Percentiles rank a stretch among this genome's conserved stretches.
Conservation (phyloP, 2,329 filamentous ascomycete species). For the Cladosporium austrohemisphaericum region DNA sequence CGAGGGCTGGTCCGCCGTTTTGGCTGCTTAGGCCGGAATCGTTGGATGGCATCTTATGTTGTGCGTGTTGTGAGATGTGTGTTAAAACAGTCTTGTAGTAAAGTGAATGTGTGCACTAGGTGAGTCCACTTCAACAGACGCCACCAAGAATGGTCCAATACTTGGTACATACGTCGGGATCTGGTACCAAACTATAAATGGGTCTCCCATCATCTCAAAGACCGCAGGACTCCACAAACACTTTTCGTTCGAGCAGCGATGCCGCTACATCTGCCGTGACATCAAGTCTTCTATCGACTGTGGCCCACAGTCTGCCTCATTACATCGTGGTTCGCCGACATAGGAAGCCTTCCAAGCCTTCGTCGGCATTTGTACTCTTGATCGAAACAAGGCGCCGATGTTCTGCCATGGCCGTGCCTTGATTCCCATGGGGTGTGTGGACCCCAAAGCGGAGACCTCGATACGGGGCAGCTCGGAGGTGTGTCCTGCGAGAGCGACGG, state of each 20-base stretch:
- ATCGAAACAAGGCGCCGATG: not conserved
- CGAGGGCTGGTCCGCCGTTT: conserved; percentile 36
- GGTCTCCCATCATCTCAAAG: not conserved
- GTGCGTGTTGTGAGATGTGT: not conserved
- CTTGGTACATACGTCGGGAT: not conserved
- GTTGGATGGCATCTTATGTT: conserved; percentile 29
- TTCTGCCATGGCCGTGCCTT: not conserved
- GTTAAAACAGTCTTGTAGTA: no score
- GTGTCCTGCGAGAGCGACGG: not conserved
- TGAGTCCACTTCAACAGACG: no score
- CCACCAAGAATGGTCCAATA: not conserved
- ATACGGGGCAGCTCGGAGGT: no score
- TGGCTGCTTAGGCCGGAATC: conserved; percentile 15
- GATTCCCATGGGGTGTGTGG: no score
- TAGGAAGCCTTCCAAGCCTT: not conserved
- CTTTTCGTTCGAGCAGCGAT: no score
- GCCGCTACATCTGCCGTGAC: not conserved
- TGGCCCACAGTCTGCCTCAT: not conserved
- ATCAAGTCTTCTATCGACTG: no score
- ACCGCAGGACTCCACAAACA: not conserved
- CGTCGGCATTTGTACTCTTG: not conserved
- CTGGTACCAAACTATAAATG: no score
- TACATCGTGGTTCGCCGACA: not conserved
- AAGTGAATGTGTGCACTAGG: no score
- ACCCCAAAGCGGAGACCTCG: no score